A percentile compares a stretch with the other conserved stretches of the same genome.
These are phyloP conservation scores for Colletotrichum sp. DNA, from an alignment of 2,329 filamentous ascomycete genomes.

Conservation along the genomic window DNA sequence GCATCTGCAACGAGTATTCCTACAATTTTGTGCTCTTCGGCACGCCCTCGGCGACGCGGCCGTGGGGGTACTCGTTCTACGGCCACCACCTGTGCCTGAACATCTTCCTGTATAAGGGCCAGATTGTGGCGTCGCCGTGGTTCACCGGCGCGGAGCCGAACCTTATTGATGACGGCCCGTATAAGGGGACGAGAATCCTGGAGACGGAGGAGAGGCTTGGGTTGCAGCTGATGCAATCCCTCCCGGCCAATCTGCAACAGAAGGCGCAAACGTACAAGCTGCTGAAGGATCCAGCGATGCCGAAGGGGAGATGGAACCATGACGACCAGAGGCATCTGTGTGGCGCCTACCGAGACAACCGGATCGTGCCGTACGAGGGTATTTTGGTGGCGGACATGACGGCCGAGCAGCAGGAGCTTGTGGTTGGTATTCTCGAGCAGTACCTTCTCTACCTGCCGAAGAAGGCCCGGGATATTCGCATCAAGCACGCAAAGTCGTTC, in stretches of 20 bases:
- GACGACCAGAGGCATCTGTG: conserved; percentile 81
- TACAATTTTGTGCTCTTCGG: conserved; percentile 81
- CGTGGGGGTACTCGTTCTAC: conserved; percentile 79
- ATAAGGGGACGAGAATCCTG: conserved; percentile 69
- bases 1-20: conserved; percentile 74
- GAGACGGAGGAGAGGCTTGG: conserved; percentile 68
- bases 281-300: conserved; percentile 71
- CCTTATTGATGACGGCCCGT: conserved; percentile 68
- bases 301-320: conserved; percentile 74
- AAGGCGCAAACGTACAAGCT: conserved; percentile 62
- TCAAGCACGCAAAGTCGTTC: conserved; percentile 58
- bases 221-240: conserved; percentile 71
- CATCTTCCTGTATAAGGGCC: conserved; percentile 66
- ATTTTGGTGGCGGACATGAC: conserved; percentile 57
- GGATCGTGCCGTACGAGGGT: conserved; percentile 77
- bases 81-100: conserved; percentile 81
- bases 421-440: conserved; percentile 65
- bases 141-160: conserved; percentile 86
- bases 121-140: conserved; percentile 74
- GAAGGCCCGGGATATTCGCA: conserved; percentile 55
- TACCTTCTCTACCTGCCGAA: conserved; percentile 73
- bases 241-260: conserved; percentile 49
- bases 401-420: conserved; percentile 51
- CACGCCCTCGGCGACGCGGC: conserved; percentile 55
- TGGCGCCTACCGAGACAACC: conserved; percentile 80